Percentiles rank a stretch among this genome's conserved stretches.
These are phyloP conservation scores for Backusella circina DNA, from an alignment of 192 early-diverging fungal genomes.

Conservation along the genomic window DNA sequence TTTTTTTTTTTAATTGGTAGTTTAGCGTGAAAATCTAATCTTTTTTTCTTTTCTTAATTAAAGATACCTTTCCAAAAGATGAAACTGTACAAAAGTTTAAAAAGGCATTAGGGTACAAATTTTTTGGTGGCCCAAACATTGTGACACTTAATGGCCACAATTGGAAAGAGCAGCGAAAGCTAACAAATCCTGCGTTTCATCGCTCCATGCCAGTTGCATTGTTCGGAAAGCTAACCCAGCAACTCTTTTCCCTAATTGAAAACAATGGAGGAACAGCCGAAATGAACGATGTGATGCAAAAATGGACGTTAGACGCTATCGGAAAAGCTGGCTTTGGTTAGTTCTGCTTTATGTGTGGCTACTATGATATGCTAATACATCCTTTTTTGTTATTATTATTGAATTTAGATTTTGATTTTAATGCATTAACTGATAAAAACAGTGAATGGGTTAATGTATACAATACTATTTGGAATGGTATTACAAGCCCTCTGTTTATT, in stretches of 20 bases:
- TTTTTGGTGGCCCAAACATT: not conserved
- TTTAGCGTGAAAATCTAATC: not conserved
- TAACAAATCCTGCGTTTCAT: conserved; percentile 16
- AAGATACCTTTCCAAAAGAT: no score
- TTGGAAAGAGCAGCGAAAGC: conserved; percentile 18
- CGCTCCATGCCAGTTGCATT: conserved; percentile 14
- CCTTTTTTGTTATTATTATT: not conserved
- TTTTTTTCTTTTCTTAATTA: not conserved
- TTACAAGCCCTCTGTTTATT: not conserved
- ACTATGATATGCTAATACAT: not conserved
- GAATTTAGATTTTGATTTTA: conserved; percentile 11
- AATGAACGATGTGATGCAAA: not conserved
- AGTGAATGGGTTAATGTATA: conserved; percentile 3
- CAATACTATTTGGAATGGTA: not conserved
- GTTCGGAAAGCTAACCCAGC: not conserved
- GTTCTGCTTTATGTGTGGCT: not conserved
- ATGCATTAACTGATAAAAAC: not conserved
- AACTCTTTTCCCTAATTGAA: not conserved
- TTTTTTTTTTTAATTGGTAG: not conserved
- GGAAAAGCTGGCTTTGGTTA: not conserved
- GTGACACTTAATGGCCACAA: not conserved
- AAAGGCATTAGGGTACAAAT: not conserved
- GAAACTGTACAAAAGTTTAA: not conserved
- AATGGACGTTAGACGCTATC: not conserved
- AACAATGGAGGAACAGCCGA: not conserved